Percentiles rank a stretch among this genome's conserved stretches.
Conservation (phyloP, 352 stramenopile species). For the Pythium apleroticum region DNA sequence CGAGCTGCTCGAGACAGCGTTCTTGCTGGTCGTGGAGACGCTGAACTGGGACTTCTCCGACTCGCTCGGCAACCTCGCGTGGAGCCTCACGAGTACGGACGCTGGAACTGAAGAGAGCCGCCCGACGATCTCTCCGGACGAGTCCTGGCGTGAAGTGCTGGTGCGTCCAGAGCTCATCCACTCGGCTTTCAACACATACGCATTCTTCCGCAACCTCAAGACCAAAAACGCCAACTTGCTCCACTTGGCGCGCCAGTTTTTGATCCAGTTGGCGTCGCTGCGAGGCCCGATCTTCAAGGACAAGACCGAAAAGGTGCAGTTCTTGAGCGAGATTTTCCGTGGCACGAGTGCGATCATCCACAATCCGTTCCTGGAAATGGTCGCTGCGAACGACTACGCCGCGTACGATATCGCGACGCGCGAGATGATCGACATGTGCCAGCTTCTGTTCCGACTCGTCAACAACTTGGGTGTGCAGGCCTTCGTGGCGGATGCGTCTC, state of each 20-base stretch:
- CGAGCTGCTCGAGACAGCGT: slow-evolving; percentile 73
- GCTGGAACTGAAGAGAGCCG: slow-evolving; percentile 36
- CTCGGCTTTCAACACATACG: slow-evolving; percentile 85
- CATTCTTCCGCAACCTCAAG: slow-evolving; percentile 69
- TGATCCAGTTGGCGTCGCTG: slow-evolving; percentile 78
- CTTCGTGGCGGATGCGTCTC: slow-evolving; percentile 36
- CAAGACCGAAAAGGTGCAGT: slow-evolving; percentile 63
- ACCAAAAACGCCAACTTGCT: slow-evolving; percentile 69
- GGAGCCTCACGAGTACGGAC: slow-evolving; percentile 48
- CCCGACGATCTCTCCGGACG: slow-evolving; percentile 52
- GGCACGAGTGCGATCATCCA: slow-evolving; percentile 63
- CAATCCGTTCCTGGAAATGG: slow-evolving; percentile 73
- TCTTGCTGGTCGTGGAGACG: slow-evolving; percentile 74
- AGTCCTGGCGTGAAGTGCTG: slow-evolving; percentile 68
- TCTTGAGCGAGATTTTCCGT: slow-evolving; percentile 68
- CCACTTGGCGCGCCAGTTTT: slow-evolving; percentile 77
- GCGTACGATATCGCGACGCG: slow-evolving; percentile 69
- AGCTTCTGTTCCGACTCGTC: slow-evolving; percentile 73
- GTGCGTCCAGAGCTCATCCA: slow-evolving; percentile 76
- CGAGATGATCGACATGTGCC: slow-evolving; percentile 84
- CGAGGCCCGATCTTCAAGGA: slow-evolving; percentile 68
- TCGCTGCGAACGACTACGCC: slow-evolving; percentile 58
- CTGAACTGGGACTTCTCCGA: slow-evolving; percentile 81
- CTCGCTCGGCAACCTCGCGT: slow-evolving; percentile 61
- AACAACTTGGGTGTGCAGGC: slow-evolving; percentile 70